Conservation (phyloP, 1,284 basidiomycete genomes). For the Ceratobasidium sp. region DNA sequence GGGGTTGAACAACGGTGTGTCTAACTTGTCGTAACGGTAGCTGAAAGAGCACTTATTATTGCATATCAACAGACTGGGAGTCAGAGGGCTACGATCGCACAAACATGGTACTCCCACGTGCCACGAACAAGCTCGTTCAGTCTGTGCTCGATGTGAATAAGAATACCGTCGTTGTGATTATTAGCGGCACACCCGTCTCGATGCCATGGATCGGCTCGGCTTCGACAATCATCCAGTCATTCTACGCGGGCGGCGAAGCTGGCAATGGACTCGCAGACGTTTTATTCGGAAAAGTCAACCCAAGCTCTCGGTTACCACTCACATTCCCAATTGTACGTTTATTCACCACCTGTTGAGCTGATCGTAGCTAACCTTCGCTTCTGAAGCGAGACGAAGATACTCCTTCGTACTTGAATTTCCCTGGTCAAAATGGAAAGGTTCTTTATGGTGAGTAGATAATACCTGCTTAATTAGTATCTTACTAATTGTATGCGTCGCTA, state of each 20-base stretch:
- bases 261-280: conserved; percentile 49
- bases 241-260: conserved; percentile 57
- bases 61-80: conserved; percentile 62
- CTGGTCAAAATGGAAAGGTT: conserved; percentile 41
- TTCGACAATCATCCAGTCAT: conserved; percentile 63
- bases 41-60: neutral
- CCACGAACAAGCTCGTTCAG: conserved; percentile 46
- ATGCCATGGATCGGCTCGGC: conserved; percentile 66
- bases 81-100: conserved; percentile 72
- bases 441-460: conserved; percentile 23
- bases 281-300: conserved; percentile 46
- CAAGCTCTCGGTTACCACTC: conserved; percentile 42
- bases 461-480: no score
- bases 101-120: conserved; percentile 63
- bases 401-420: conserved; percentile 42
- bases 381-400: conserved; percentile 42
- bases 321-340: conserved; percentile 43
- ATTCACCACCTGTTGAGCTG: neutral
- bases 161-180: conserved; percentile 60
- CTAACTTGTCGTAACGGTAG: conserved; percentile 35
- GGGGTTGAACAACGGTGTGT: conserved; percentile 61
- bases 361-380: neutral
- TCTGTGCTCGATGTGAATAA: conserved; percentile 47
- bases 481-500: conserved; percentile 1
- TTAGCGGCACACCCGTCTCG: conserved; percentile 53